Conservation (phyloP, 345 rosid genomes). For the Melastoma malabathricum region DNA sequence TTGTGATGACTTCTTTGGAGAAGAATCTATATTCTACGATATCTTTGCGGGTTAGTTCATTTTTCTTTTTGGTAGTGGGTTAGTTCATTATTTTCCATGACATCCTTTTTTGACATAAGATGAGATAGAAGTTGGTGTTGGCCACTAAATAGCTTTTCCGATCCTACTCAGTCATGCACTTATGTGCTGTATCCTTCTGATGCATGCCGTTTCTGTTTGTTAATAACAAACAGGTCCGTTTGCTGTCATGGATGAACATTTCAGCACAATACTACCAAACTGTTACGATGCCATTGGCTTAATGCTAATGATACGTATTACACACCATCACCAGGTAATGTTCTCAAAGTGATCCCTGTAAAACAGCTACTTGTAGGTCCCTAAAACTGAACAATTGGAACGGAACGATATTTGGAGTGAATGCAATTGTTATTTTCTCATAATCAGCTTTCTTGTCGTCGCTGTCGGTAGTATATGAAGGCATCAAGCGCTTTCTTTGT, state of each 20-base stretch:
- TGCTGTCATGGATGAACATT: constrained; percentile 91
- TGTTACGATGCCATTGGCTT: constrained; percentile 94
- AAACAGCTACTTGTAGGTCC: no score
- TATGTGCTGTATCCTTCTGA: neutral
- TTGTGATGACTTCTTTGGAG: constrained; percentile 94
- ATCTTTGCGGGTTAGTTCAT: constrained; percentile 61
- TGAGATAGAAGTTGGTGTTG: no score
- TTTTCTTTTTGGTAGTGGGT: neutral
- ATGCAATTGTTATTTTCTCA: no score
- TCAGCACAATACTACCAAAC: constrained; percentile 69
- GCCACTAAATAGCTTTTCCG: no score
- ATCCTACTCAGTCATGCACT: neutral
- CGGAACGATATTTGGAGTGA: no score
- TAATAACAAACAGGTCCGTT: constrained; percentile 60
- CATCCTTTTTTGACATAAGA: no score
- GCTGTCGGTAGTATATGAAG: no score
- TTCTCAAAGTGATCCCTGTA: neutral
- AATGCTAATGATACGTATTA: constrained; percentile 94
- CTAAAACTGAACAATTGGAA: no score
- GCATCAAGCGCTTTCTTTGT: no score
- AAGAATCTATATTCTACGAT: constrained; percentile 76
- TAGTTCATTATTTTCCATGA: constrained; percentile 1
- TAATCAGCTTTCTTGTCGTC: no score
- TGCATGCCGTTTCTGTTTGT: neutral
- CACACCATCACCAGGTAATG: constrained; percentile 91